phyloP scores from a whole-genome alignment of 2,329 filamentous ascomycete genomes.

The Aspergillus tubingensis region DNA sequence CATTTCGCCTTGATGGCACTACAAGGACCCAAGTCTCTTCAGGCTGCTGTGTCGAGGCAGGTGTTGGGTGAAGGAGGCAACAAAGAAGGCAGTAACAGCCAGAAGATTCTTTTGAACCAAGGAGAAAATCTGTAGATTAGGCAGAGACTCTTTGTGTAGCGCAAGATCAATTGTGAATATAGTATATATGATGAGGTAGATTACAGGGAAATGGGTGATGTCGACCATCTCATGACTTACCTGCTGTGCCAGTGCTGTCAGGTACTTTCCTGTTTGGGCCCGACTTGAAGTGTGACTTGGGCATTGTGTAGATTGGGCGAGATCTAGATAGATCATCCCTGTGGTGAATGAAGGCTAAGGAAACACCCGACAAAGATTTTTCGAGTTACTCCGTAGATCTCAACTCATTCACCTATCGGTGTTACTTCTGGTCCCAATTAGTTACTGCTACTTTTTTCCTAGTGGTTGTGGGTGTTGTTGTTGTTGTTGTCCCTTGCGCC shows the following conservation, averaged over 20 bases:
- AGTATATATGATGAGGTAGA: neutral
- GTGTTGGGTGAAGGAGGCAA: neutral
- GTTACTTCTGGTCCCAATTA: too few relatives aligned
- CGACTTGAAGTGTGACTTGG: neutral
- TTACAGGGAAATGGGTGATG: too few relatives aligned
- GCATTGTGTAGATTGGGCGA: neutral
- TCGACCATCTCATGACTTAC: too few relatives aligned
- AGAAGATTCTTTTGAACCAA: conserved; percentile 10
- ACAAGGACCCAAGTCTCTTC: conserved; percentile 32
- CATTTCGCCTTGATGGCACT: conserved; percentile 47
- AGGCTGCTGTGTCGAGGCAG: conserved; percentile 14
- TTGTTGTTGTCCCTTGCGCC: conserved; percentile 8
- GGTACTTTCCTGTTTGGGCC: neutral
- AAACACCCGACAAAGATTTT: too few relatives aligned
- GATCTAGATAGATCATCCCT: neutral
- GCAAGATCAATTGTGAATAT: neutral
- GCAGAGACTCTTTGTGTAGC: too few relatives aligned
- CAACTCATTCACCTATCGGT: too few relatives aligned
- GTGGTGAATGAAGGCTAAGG: too few relatives aligned
- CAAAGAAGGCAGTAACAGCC: neutral
- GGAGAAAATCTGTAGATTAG: conserved; percentile 19
- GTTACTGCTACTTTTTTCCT: too few relatives aligned
- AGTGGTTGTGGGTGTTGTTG: neutral
- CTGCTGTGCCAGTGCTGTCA: too few relatives aligned
- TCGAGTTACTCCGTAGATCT: too few relatives aligned